Evolutionary conservation across 371 early-diverging fungal species (phyloP).

Genomic region (Mortierella sp.): DNA sequence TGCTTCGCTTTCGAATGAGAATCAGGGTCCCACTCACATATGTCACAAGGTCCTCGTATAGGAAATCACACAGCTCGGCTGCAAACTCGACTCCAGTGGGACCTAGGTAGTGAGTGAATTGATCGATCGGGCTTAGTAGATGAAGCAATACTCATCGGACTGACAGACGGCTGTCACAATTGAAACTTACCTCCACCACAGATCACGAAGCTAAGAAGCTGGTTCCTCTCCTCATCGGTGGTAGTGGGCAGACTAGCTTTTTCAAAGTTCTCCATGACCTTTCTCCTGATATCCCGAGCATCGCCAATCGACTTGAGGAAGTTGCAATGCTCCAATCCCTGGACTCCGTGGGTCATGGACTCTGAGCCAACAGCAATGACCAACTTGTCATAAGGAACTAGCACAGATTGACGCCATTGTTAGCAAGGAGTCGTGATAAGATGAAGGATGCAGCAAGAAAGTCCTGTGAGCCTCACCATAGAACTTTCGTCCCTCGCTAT

Average conservation of each 20-base stretch:
- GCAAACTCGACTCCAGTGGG: conserved; percentile 87
- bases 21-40: conserved; percentile 58
- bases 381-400: conserved; percentile 79
- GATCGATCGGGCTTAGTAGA: no score
- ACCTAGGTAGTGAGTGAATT: conserved; percentile 52
- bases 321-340: conserved; percentile 79
- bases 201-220: conserved; percentile 87
- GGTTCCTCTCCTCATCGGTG: conserved; percentile 76
- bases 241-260: conserved; percentile 82
- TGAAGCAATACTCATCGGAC: not conserved
- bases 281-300: conserved; percentile 75
- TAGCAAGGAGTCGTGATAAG: not conserved
- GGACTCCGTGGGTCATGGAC: conserved; percentile 82
- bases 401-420: not conserved
- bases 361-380: conserved; percentile 87
- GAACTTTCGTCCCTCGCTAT: conserved; percentile 59
- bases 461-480: conserved; percentile 56
- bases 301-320: conserved; percentile 79
- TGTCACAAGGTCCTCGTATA: conserved; percentile 81
- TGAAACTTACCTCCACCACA: conserved; percentile 78
- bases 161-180: not conserved
- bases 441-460: not conserved
- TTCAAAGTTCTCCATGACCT: conserved; percentile 83
- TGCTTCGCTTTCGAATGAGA: not conserved
- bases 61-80: conserved; percentile 86